phyloP scores from a whole-genome alignment of 2,329 filamentous ascomycete genomes.

The Diaporthe aspalathi region DNA sequence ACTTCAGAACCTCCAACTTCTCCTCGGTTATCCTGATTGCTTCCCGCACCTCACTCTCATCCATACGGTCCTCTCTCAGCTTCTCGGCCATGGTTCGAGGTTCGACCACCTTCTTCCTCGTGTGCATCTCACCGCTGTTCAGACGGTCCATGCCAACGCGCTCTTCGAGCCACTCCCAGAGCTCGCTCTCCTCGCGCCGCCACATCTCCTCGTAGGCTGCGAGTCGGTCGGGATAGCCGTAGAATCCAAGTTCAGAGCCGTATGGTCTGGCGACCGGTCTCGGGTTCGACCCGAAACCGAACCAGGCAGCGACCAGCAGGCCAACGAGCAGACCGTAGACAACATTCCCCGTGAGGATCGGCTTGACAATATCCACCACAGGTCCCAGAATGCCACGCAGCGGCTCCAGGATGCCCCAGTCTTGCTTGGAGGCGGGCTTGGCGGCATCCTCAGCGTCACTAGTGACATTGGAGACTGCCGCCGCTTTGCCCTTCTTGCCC shows the following conservation, averaged over 20 bases:
- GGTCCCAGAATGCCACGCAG: conserved; percentile 77
- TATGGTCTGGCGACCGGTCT: conserved; percentile 52
- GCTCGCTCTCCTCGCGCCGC: conserved; percentile 84
- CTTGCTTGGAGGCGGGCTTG: conserved; percentile 55
- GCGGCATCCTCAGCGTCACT: conserved; percentile 53
- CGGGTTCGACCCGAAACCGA: conserved; percentile 68
- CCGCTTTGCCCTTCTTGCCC: conserved; percentile 63
- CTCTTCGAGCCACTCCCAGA: conserved; percentile 95
- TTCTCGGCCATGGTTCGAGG: conserved; percentile 70
- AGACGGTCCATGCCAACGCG: conserved; percentile 78
- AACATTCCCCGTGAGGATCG: conserved; percentile 80
- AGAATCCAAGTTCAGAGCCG: conserved; percentile 53
- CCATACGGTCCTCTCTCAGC: conserved; percentile 70
- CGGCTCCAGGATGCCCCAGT: conserved; percentile 88
- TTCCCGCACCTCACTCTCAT: conserved; percentile 79
- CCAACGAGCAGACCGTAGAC: conserved; percentile 80
- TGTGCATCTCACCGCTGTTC: conserved; percentile 52
- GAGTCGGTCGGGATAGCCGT: conserved; percentile 71
- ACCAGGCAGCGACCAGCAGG: conserved; percentile 79
- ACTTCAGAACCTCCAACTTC: conserved; percentile 80
- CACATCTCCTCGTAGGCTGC: conserved; percentile 95
- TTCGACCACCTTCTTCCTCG: conserved; percentile 63
- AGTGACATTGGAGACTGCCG: conserved; percentile 56
- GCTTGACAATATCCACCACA: conserved; percentile 74
- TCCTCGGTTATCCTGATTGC: conserved; percentile 90